Evolutionary conservation across 176 grass and related monocot genomes (phyloP), one percentile per base, ranked within the genome.

Genomic region (Cenchrus purpureus): DNA sequence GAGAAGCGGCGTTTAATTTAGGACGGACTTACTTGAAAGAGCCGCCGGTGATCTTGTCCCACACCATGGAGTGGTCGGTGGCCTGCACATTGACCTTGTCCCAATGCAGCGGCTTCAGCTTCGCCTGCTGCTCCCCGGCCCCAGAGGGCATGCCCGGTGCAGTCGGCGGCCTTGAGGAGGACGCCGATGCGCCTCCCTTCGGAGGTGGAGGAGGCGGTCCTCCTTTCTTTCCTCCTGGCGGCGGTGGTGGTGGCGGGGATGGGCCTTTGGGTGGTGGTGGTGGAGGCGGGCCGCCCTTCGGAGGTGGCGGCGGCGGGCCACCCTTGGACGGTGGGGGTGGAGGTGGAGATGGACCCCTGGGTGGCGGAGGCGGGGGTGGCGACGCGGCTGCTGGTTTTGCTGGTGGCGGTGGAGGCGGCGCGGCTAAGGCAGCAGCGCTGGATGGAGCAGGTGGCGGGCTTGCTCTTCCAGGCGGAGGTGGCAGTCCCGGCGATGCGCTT

Each of bases 21-120:
- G 49, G 58, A 61, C 19, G 54, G 29, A 10, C 90, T 86, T 96
- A 99, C 97, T 87, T 99, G 93, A 99, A 99, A 60, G 97, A 99
- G 55, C 97, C 93, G 28, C 56, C 82, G 61, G 82, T 99, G 88
- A 99, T 91, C 75, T 92, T 90, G 86, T 96, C 93, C 97, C 97
- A 99, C 63, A 99, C 97, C 97, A 99, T 96, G 80, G 97, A 99
- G n/a, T 96, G 97, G 54, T 95, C 89, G 32, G 88, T 81, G 80
- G 91, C 68, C 43, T 65, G 79, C 75, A 84, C 87, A 76, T 95
- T 98, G 78, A 94, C 68, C 85, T 95, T 95, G 71, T 98, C 97
- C 97, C 97, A 98, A 73, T 98, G 93, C 71, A 98, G 77, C 9
- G 97, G 97, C 88, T 98, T 98, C 59, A 98, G 83, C 80, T 92